Conservation (phyloP, 2,329 filamentous ascomycete species). For the Pseudovirgaria hyperparasitica region DNA sequence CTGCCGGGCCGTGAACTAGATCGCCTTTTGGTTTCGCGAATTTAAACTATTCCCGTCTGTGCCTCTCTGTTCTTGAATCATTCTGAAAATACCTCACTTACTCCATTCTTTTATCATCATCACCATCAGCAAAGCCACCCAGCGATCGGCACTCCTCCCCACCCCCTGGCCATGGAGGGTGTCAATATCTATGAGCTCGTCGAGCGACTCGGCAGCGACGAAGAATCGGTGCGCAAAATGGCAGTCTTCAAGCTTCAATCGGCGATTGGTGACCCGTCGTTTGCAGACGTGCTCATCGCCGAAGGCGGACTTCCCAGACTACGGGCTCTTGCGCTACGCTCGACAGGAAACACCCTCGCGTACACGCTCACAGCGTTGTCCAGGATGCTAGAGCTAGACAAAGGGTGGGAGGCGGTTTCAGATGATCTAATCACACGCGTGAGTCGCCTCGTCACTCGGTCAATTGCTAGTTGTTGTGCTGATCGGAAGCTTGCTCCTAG, state of each 20-base stretch:
- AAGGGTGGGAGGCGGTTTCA: conserved; percentile 88
- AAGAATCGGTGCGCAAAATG: conserved; percentile 95
- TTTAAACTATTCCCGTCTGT: no score
- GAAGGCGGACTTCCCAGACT: conserved; percentile 75
- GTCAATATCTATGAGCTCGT: conserved; percentile 46
- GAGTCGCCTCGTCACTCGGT: conserved; percentile 13
- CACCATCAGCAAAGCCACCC: no score
- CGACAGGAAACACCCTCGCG: conserved; percentile 85
- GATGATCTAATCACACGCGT: conserved; percentile 57
- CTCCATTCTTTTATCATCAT: no score
- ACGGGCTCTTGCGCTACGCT: conserved; percentile 68
- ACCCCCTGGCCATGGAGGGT: conserved; percentile 37
- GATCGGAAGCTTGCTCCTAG: conserved; percentile 17
- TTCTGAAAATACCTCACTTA: no score
- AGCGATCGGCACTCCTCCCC: no score
- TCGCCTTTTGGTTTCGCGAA: no score
- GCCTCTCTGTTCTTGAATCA: no score
- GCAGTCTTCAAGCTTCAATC: conserved; percentile 96
- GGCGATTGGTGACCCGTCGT: conserved; percentile 89
- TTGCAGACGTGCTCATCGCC: conserved; percentile 91
- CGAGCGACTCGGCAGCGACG: conserved; percentile 45
- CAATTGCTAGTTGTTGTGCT: conserved; percentile 1
- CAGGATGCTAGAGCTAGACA: conserved; percentile 83
- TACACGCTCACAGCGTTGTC: conserved; percentile 87
- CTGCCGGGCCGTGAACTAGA: no score